Percentiles rank a stretch among this genome's conserved stretches.
These are phyloP conservation scores for Suillus brevipes DNA, from an alignment of 768 basidiomycete species.

Conservation along the genomic window DNA sequence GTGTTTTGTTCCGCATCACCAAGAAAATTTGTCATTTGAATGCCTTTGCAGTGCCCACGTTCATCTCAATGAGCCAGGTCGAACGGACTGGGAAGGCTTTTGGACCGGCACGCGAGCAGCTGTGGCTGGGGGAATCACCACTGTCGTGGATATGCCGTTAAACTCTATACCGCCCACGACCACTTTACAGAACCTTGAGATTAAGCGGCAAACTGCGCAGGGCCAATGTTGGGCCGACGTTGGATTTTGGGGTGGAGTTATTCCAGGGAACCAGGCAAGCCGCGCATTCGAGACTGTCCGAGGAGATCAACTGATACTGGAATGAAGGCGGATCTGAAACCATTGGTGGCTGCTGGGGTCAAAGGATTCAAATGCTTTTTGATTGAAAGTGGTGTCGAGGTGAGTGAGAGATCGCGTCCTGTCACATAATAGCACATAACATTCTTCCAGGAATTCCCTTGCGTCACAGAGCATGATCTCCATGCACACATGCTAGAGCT, in stretches of 20 bases:
- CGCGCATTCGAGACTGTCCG: neutral
- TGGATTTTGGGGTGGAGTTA: slow-evolving; percentile 87
- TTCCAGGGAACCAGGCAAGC: slow-evolving; percentile 84
- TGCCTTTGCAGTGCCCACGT: slow-evolving; percentile 68
- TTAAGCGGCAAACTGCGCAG: slow-evolving; percentile 69
- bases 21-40: neutral
- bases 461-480: slow-evolving; percentile 72
- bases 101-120: slow-evolving; percentile 90
- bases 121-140: slow-evolving; percentile 91
- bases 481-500: slow-evolving; percentile 69
- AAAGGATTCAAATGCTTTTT: slow-evolving; percentile 98
- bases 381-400: slow-evolving; percentile 94
- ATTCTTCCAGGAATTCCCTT: slow-evolving; percentile 81
- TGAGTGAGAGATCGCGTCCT: slow-evolving; percentile 31
- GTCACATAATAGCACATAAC: slow-evolving; percentile 12
- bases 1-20: neutral
- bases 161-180: slow-evolving; percentile 98
- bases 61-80: slow-evolving; percentile 91
- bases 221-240: slow-evolving; percentile 73
- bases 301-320: neutral
- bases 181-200: slow-evolving; percentile 69
- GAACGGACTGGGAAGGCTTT: slow-evolving; percentile 95
- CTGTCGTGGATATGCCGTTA: slow-evolving; percentile 95
- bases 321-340: slow-evolving; percentile 64
- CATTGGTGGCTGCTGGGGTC: slow-evolving; percentile 78